Base-by-base conservation (phyloP, 306 rosid genomes). In the Dicorynia guianensis region DNA sequence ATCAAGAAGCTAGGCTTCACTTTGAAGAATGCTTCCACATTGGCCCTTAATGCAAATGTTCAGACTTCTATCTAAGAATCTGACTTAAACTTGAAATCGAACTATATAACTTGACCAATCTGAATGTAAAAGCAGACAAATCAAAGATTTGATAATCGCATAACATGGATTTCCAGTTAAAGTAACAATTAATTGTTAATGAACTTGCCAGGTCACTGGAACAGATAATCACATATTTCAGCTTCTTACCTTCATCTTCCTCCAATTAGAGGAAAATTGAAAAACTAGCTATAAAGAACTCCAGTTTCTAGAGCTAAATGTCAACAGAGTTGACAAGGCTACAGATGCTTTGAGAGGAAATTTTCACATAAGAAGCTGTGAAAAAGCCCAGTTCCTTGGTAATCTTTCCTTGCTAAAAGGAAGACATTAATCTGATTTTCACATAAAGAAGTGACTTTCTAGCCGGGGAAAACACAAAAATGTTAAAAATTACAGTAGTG, bases 1-100 rank as follows among this genome's bases (percentile, higher is more conserved):
- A n/a, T n/a, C 68, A 10, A 39, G n/a, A 79, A 75, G 52, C 12
- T 46, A 14, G 63, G 63, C 36, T 38, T 39, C 44, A 43, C 36
- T 20, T 72, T 46, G 47, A 17, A 73, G 78, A 8, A 61, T 62
- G 78, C 8, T 12, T 6, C 71, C 36, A 19, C 4, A 1, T 49
- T n/a, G 71, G 30, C 50, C 63, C 53, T 40, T 19, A 49, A 36
- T n/a, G 59, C 30, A 54, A 70, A 38, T 13, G 43, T 62, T 48
- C 3, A 63, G 20, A 63, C 11, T 63, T 73, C 48, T 25, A 25
- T 25, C 30, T 25, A 25, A 25, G 30, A 25, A 25, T 25, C 30
- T 25, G 30, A 25, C 30, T 52, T 36, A 33, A 8, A 14, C 46
- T 71, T 4, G 48, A 34, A 54, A 46, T 15, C n/a, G 17, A 7